A percentile compares a stretch with the other conserved stretches of the same genome.
Conservation (phyloP, 179 eudicot genomes). For the Camellia oleifera region DNA sequence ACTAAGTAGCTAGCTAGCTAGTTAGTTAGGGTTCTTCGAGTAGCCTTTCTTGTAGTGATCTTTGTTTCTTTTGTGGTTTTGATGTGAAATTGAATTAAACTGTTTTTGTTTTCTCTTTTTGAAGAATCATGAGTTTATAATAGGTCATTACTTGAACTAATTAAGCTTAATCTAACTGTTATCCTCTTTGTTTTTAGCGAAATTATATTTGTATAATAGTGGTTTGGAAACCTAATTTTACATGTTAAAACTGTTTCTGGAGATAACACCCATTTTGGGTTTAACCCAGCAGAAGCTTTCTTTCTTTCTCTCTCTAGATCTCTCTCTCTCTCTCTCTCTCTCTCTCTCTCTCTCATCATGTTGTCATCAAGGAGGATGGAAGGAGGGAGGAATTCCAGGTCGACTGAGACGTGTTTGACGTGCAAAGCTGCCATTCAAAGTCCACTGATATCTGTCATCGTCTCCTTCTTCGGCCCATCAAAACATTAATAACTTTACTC, state of each 20-base stretch:
- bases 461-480: not conserved
- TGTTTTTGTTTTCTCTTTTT: not conserved
- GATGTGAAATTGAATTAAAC: not conserved
- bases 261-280: too few species aligned
- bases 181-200: not conserved
- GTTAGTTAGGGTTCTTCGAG: not conserved
- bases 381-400: not conserved
- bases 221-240: not conserved
- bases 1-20: not conserved
- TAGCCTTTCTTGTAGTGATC: not conserved
- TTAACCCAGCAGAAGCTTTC: too few species aligned
- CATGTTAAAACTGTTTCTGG: not conserved
- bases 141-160: not conserved
- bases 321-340: not conserved
- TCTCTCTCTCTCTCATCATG: not conserved
- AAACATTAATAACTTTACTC: not conserved
- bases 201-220: too few species aligned
- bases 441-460: not conserved
- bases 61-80: not conserved
- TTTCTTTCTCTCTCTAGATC: not conserved
- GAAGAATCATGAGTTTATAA: not conserved
- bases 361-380: not conserved
- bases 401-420: conserved; percentile 3
- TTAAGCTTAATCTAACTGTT: not conserved
- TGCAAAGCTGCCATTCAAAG: not conserved